Conservation (phyloP, 2,329 filamentous ascomycete genomes). For the Chaetomiaceae sp. region DNA sequence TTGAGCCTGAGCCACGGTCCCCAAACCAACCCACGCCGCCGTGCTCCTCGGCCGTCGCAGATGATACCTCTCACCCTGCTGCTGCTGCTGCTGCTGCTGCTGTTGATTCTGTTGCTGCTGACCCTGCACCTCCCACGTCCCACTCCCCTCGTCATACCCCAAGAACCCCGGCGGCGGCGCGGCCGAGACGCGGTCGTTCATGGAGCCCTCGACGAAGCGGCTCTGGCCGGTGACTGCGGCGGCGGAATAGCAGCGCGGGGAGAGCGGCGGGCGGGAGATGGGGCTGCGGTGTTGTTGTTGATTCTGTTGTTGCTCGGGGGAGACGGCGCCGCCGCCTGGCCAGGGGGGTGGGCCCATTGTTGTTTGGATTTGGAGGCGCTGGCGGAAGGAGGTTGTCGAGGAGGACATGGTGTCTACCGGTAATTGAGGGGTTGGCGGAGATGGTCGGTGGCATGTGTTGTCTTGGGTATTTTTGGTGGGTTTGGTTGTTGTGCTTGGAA, state of each 20-base stretch:
- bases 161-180: slow-evolving; percentile 67
- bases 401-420: background rate
- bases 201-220: slow-evolving; percentile 74
- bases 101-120: background rate
- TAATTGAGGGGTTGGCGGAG: background rate
- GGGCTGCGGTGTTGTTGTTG: background rate
- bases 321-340: background rate
- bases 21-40: slow-evolving; percentile 10
- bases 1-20: no score
- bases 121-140: background rate
- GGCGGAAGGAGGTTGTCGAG: slow-evolving; percentile 10
- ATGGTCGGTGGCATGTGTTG: background rate
- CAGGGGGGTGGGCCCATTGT: background rate
- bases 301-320: background rate
- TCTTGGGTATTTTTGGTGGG: background rate
- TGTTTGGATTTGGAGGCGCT: slow-evolving; percentile 6
- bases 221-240: slow-evolving; percentile 33
- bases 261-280: background rate
- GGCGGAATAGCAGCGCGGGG: slow-evolving; percentile 8
- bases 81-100: background rate
- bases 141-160: slow-evolving; percentile 27
- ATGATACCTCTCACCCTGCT: background rate
- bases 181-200: slow-evolving; percentile 74
- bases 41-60: slow-evolving; percentile 10
- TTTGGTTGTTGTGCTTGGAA: no score